Evolutionary conservation across 495 filamentous ascomycete species (phyloP).

Genomic region (Lophium mytilinum): DNA sequence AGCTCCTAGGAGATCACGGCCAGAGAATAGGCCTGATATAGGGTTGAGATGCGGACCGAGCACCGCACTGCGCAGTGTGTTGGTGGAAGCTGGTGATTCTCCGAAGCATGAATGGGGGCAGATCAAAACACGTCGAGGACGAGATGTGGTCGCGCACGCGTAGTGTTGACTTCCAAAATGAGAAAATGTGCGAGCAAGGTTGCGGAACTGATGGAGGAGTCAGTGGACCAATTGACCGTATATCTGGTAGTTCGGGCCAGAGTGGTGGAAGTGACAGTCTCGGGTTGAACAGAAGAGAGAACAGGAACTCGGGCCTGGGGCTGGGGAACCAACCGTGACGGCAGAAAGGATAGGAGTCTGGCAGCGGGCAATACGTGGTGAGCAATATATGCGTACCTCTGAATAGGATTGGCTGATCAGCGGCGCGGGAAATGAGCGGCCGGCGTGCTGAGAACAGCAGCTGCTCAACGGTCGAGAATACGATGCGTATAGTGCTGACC

Average conservation of each 20-base stretch:
- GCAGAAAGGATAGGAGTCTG: conserved; percentile 6
- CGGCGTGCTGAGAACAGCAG: conserved; percentile 11
- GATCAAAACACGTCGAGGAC: conserved; percentile 14
- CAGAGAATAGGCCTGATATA: conserved; percentile 10
- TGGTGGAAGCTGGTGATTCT: conserved; percentile 7
- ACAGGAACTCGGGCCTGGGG: conserved; percentile 6
- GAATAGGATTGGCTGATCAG: conserved; percentile 15
- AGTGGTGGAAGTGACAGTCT: neutral
- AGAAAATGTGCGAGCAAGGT: conserved; percentile 4
- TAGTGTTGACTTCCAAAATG: conserved; percentile 10
- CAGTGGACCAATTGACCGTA: conserved; percentile 14
- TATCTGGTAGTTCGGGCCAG: conserved; percentile 9
- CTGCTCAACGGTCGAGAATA: neutral
- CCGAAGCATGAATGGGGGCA: conserved; percentile 21
- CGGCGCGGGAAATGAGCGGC: conserved; percentile 15
- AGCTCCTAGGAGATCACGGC: neutral
- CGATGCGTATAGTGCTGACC: conserved; percentile 13
- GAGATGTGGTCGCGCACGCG: conserved; percentile 19
- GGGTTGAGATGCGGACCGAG: conserved; percentile 12
- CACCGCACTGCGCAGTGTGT: conserved; percentile 8
- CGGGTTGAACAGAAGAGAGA: conserved; percentile 6
- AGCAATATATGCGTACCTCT: conserved; percentile 23
- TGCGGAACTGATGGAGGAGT: conserved; percentile 9
- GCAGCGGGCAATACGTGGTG: conserved; percentile 8
- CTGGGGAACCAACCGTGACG: conserved; percentile 13